phyloP scores from a whole-genome alignment of 2,329 filamentous ascomycete genomes.

The Fusarium sp. region DNA sequence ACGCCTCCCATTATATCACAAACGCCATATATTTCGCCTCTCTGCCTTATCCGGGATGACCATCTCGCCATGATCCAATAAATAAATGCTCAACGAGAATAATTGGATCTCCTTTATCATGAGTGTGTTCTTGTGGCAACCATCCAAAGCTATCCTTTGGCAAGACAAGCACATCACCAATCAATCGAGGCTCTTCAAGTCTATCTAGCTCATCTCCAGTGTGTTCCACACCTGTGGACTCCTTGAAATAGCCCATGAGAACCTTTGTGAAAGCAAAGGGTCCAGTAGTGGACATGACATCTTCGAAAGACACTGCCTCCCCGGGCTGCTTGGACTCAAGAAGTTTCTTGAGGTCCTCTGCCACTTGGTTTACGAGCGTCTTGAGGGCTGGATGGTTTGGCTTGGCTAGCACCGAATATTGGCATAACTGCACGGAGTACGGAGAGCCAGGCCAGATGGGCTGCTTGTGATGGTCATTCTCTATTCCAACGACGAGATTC shows the following conservation, averaged over 20 bases:
- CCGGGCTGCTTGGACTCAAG: conserved; percentile 29
- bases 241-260: conserved; percentile 48
- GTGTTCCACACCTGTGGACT: conserved; percentile 41
- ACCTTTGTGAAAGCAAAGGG: conserved; percentile 49
- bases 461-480: conserved; percentile 66
- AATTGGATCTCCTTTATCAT: conserved; percentile 26
- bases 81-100: conserved; percentile 40
- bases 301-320: conserved; percentile 40
- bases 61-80: conserved; percentile 36
- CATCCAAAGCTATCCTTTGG: conserved; percentile 47
- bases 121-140: conserved; percentile 35
- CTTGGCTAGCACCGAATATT: conserved; percentile 81
- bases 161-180: conserved; percentile 50
- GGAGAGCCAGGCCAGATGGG: conserved; percentile 65
- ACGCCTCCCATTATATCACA: not conserved
- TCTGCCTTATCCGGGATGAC: conserved; percentile 19
- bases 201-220: conserved; percentile 48
- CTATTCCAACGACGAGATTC: conserved; percentile 77
- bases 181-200: conserved; percentile 45
- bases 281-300: conserved; percentile 49
- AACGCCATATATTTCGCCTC: not conserved
- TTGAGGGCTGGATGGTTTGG: conserved; percentile 75
- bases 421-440: conserved; percentile 80
- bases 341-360: conserved; percentile 49
- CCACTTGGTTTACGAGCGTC: conserved; percentile 74